A percentile compares a stretch with the other conserved stretches of the same genome.
Conservation (phyloP, 352 stramenopile genomes). For the Globisporangium megalacanthum region DNA sequence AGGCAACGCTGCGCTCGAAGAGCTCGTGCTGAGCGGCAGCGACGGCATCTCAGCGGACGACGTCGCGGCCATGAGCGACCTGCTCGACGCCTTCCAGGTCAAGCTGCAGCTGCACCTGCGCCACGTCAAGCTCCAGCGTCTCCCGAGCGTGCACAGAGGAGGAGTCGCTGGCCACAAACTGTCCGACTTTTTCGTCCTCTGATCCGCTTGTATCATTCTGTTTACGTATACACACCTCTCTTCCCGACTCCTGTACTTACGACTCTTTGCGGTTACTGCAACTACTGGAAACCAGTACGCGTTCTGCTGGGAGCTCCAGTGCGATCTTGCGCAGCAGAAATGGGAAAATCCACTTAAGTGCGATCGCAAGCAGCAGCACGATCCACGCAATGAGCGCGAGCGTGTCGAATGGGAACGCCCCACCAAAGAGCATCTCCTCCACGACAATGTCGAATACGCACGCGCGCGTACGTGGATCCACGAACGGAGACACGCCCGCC, state of each 20-base stretch:
- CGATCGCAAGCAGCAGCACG: constrained; percentile 29
- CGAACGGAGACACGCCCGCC: constrained; percentile 40
- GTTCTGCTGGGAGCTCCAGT: constrained; percentile 35
- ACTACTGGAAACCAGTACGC: background rate
- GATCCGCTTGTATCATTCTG: background rate
- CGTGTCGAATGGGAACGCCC: constrained; percentile 46
- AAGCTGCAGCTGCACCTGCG: constrained; percentile 47
- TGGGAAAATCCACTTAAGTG: constrained; percentile 32
- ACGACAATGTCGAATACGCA: constrained; percentile 75
- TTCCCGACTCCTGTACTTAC: constrained; percentile 7
- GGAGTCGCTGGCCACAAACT: constrained; percentile 8
- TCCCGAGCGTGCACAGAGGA: constrained; percentile 22
- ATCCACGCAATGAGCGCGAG: constrained; percentile 56
- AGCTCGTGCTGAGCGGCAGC: constrained; percentile 68
- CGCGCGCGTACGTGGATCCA: constrained; percentile 27
- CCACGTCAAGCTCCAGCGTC: constrained; percentile 62
- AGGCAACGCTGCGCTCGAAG: constrained; percentile 53
- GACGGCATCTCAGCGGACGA: constrained; percentile 26
- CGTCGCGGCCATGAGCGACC: constrained; percentile 27
- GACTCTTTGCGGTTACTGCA: constrained; percentile 19
- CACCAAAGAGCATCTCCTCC: constrained; percentile 53
- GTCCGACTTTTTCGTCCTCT: constrained; percentile 21
- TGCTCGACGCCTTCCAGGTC: constrained; percentile 29
- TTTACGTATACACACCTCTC: too few relatives aligned
- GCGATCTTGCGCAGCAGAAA: constrained; percentile 48